Evolutionary conservation across 257 asterid genomes (phyloP), one percentile per base, ranked within the genome.

Genomic region (Gentiana macrophylla): DNA sequence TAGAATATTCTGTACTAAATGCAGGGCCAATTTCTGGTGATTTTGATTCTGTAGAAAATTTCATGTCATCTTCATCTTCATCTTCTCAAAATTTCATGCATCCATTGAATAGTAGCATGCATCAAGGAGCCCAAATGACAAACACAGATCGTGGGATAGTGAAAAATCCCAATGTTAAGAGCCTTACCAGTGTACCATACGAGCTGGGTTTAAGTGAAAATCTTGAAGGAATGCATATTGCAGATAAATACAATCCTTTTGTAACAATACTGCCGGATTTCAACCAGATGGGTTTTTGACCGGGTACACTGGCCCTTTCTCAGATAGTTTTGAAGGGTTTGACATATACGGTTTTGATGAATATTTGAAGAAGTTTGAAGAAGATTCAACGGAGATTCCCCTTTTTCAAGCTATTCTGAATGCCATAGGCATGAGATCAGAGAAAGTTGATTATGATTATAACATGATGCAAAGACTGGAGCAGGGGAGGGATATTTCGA

Each of bases 191-290:
- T 32, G 55, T 44, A 35, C 61, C 67, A 38, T 55, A 62, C 53
- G 68, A 71, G 37, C 57, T 50, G 57, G 73, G 60, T 43, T 66
- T 76, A 36, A 63, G 67, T 45, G 60, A 67, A 45, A 51, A 62
- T 49, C 56, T 76, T 49, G 43, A 56, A 38, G 47, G 63, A 13
- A 48, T 76, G 69, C 59, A 53, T 38, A 62, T 76, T 47, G 70
- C 69, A 47, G 62, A 52, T 55, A 65, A 57, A 32, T 62, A 11
- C 15, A 35, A 52, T 57, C 62, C 62, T 44, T 59, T 36, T 56
- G 67, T 45, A 52, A 3, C 15, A 57, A 6, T 33, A 33, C 43
- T 6, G 36, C 57, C 37, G 13, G 33, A 6, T 50, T 43, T 50
- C 44, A 44, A 54, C 70, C 67, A 48, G 41, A 54, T 37, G 57